Percentiles rank a stretch among this genome's conserved stretches.
Conservation (phyloP, 768 basidiomycete genomes). For the Naganishia vaughanmartiniae region DNA sequence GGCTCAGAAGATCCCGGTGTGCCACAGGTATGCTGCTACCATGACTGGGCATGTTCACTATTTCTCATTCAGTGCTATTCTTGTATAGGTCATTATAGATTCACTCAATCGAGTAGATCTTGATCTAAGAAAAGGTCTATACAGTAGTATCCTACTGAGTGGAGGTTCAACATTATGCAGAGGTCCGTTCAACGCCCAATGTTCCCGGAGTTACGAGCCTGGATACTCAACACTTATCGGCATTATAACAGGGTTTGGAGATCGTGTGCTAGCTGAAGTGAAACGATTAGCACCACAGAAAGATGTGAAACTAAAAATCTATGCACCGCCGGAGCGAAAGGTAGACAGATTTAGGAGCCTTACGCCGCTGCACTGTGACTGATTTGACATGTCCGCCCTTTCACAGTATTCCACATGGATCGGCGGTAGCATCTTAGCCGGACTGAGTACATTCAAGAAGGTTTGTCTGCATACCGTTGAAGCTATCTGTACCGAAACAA, state of each 20-base stretch:
- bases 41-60: not conserved
- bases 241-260: constrained; percentile 74
- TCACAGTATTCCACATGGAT: constrained; percentile 53
- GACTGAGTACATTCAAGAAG: constrained; percentile 96
- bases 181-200: constrained; percentile 59
- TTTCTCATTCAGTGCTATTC: not conserved
- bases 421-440: constrained; percentile 93
- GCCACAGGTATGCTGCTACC: constrained; percentile 61
- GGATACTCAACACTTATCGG: not conserved
- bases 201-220: not conserved
- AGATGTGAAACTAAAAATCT: constrained; percentile 98
- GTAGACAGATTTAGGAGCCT: constrained; percentile 34
- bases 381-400: not conserved
- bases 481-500: constrained; percentile 22
- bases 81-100: constrained; percentile 76
- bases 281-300: constrained; percentile 86
- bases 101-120: constrained; percentile 94
- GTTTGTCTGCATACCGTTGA: constrained; percentile 52
- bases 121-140: constrained; percentile 90
- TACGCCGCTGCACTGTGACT: constrained; percentile 4
- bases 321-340: constrained; percentile 98
- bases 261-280: constrained; percentile 90
- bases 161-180: constrained; percentile 93
- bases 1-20: constrained; percentile 96
- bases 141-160: constrained; percentile 92